Evolutionary conservation across 2,329 filamentous ascomycete species (phyloP).

Genomic region (Elsinoe fawcettii): DNA sequence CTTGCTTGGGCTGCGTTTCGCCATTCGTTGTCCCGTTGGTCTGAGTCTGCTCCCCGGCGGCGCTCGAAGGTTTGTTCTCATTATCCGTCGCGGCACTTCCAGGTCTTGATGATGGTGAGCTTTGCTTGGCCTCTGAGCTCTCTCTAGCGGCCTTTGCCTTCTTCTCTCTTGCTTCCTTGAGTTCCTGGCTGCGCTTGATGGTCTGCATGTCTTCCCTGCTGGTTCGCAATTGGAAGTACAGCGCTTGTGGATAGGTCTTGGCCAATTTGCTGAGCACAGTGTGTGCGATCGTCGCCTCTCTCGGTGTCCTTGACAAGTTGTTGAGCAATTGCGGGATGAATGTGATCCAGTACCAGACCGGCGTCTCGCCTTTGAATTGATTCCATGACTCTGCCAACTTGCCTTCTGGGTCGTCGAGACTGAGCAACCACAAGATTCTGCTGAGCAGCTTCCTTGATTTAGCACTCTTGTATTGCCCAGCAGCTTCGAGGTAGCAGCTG

Average conservation of each 20-base stretch:
- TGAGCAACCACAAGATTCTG: constrained; percentile 89
- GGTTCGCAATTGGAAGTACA: constrained; percentile 92
- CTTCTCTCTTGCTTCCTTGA: constrained; percentile 50
- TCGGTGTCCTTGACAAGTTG: constrained; percentile 69
- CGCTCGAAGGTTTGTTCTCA: constrained; percentile 27
- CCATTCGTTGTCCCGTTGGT: constrained; percentile 32
- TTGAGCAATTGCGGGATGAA: constrained; percentile 95
- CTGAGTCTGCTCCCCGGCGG: constrained; percentile 36
- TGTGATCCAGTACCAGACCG: constrained; percentile 99
- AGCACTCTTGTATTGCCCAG: constrained; percentile 91
- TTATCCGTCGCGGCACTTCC: constrained; percentile 37
- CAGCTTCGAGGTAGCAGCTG: constrained; percentile 92
- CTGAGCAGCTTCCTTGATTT: constrained; percentile 92
- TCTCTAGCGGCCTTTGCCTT: constrained; percentile 51
- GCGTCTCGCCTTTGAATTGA: constrained; percentile 93
- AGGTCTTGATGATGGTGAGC: constrained; percentile 33
- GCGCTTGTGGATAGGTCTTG: constrained; percentile 84
- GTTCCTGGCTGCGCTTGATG: constrained; percentile 79
- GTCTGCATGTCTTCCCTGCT: constrained; percentile 87
- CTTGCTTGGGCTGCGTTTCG: constrained; percentile 29
- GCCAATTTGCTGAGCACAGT: constrained; percentile 86
- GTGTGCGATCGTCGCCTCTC: constrained; percentile 76
- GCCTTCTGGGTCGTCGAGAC: constrained; percentile 80
- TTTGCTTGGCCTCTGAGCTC: constrained; percentile 37
- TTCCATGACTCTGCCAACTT: constrained; percentile 81